Base-by-base conservation (phyloP, 2,329 filamentous ascomycete species). In the Aspergillus candidus region DNA sequence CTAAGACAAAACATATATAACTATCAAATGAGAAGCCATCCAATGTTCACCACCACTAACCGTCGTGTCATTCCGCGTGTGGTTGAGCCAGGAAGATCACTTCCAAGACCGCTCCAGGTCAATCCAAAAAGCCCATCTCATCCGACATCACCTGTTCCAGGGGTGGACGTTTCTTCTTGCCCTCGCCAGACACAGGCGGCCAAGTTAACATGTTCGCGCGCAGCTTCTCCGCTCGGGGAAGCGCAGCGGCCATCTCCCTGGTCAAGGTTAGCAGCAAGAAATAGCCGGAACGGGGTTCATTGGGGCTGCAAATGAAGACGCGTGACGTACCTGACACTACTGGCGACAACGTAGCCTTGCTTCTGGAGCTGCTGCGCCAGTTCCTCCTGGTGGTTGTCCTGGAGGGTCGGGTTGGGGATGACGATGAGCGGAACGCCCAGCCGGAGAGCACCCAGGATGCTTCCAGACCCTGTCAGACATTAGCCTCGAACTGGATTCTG, bases 371-470 rank as follows among this genome's bases (percentile, higher is more conserved):
- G 83, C 39, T 82, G 74, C 1, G 91, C 91, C 43, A 98, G 77
- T 64, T 97, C 88, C 14, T 81, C 77, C 67, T 98, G 93, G 62
- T 98, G 93, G 58, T 98, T 91, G 59, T 94, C 83, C 56, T 95
- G 77, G 0, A 98, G 77, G 6, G 74, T 73, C 2, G 81, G 76
- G 63, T 98, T 98, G 2, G 91, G 86, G 2, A 98, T 89, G 1
- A 95, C 88, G 39, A 98, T 77, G n/a, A 97, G 72, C 3, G 87
- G 83, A 0, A 89, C 72, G 11, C 80, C 78, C 41, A 86, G 72
- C 35, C 86, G 80, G 50, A 94, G 78, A 1, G 83, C 88, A 62
- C 90, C 88, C 1, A 97, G 75, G 22, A 97, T 89, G 3, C 88
- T 89, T 7, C 93, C 93, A 11, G 91, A 90, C 12, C 91, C 90